Evolutionary conservation across 2,329 filamentous ascomycete species (phyloP), one percentile per base, ranked within the genome.

Genomic region (Teratosphaeria zuluensis): DNA sequence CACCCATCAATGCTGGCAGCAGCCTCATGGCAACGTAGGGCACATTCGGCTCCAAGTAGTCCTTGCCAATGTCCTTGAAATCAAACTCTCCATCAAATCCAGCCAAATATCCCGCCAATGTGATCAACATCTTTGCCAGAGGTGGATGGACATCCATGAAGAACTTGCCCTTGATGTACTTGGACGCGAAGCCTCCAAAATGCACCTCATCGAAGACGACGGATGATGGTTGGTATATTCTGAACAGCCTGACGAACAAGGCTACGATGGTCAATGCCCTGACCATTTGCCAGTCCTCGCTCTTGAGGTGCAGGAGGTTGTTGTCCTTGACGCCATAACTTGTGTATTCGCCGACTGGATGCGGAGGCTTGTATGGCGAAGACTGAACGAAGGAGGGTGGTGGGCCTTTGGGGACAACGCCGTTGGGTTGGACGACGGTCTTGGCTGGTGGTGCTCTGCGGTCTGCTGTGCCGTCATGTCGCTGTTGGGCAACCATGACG

Each of bases 61-160:
- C 94, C 78, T 97, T 96, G 75, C 94, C 94, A 76, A 99, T 99
- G 67, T 99, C 92, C 80, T 97, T 99, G 81, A 99, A 99, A 75
- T 97, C 94, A 73, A 99, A 99, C 63, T 90, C 82, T 64, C 94
- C 94, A 71, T 96, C 84, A 74, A 97, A 99, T 57, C 94, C 94
- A 68, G 92, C 94, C 63, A 96, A 76, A 86, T 89, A 99, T 67
- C 92, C 94, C 63, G 92, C 91, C 61, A 99, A 84, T 56, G 94
- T 95, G 69, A 99, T 92, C 66, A 99, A 85, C 72, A 99, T 84
- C 80, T 99, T 99, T 65, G 94, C 94, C 61, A 99, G 82, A 53
- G 94, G 94, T 33, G 94, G 94, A 73, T 99, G 94, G n/a, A 99
- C 94, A 73, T 99, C 94, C 94, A 99, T 99, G 76, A 99, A 99